Base-by-base conservation (phyloP, 2,329 filamentous ascomycete species). In the Epichloe amarillans region DNA sequence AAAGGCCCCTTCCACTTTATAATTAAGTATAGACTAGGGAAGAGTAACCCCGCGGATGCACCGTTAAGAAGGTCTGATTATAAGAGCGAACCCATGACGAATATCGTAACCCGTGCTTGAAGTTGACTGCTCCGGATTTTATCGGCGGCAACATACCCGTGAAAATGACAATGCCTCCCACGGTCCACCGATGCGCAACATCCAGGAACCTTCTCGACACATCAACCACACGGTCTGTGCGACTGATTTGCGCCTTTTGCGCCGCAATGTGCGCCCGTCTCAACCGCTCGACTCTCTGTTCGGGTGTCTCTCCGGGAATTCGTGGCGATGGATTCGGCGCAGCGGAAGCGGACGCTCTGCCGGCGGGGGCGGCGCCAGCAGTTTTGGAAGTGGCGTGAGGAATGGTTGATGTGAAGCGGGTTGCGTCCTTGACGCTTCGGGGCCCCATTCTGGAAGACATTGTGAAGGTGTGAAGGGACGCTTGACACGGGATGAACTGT, bases 401-500 rank as follows among this genome's bases (percentile, higher is more conserved):
- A 52, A 71, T 69, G 52, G 69, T 72, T 51, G 70, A 72, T 37
- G 70, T 72, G 64, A 72, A 93, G 63, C 86, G 83, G 61, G 87
- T 93, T 58, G 87, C 86, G 66, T 90, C 86, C 60, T 79, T 80
- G 64, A 86, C 82, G 69, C 80, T 86, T 64, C 84, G 83, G 54
- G 84, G 76, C 56, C 70, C 71, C 43, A 72, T 66, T 58, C 66
- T 65, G 36, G 67, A 66, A 51, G 67, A 65, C 70, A 72, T 73
- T 47, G 15, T 7, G 26, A 21, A 12, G n/a, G 19, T 47, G 15
- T 7, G 26, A 21, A 12, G n/a, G 19, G 5, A n/a, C 3, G 37
- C 12, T 38, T 21, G 19, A 12, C 23, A 17, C 30, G 30, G 30
- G 23, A 21, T 30, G 42, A 45, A 33, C 1, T 23, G 17, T 12